Evolutionary conservation across 2,329 filamentous ascomycete genomes (phyloP), one percentile per base, ranked within the genome.

Genomic region (Tolypocladium album): DNA sequence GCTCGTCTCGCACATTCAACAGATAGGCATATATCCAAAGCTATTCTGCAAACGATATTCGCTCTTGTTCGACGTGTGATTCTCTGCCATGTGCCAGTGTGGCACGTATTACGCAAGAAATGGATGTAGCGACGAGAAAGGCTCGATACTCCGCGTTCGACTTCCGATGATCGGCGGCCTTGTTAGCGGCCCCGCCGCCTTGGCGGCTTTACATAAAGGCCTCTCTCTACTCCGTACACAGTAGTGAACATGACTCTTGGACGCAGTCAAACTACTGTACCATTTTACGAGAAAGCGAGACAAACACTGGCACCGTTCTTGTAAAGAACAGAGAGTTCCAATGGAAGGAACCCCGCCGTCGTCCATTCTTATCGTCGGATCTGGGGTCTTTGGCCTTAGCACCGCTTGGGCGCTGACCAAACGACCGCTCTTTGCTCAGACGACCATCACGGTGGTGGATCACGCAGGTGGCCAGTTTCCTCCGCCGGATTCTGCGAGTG

Each of bases 381-480:
- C 83, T n/a, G 85, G 85, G 53, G 82, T 85, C 63, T 87, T 87
- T 65, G 85, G 85, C 64, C 80, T 82, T 59, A 72, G 75, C 61
- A 81, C 79, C 9, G 89, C 91, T 58, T 84, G 87, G 64, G 81
- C 89, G 17, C 82, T 97, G 55, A 78, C 87, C 61, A 80, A 81
- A 64, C 84, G 88, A 42, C 76, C 84, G 43, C 76, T 71, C 63
- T 84, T 85, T 74, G 67, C 77, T 62, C 62, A 73, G 59, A 80
- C 81, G 47, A 69, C 72, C 58, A 85, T 88, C 71, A 86, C 83
- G 20, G 67, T 88, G 57, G 72, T 88, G 60, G 82, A 88, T 70
- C 77, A 83, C 60, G 79, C 78, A 6, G 71, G 76, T 2, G 73
- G 74, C 34, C 80, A 87, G 43, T 86, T 87, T 67, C 85, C 85